Percentiles rank a stretch among this genome's conserved stretches.
Conservation (phyloP, 2,329 filamentous ascomycete species). For the Ramularia endophylla region DNA sequence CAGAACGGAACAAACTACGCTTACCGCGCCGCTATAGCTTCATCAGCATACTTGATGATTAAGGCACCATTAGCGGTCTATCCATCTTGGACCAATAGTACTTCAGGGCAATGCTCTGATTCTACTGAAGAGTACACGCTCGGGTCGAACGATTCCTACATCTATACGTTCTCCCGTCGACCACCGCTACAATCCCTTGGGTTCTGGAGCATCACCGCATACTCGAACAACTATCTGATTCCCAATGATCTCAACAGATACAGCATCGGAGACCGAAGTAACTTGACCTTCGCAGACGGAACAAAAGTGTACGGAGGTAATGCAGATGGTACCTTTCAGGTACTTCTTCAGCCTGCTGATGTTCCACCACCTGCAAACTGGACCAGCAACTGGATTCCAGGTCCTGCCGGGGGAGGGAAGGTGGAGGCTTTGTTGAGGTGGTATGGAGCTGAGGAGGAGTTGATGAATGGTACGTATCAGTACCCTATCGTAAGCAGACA, state of each 20-base stretch:
- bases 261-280: conserved; percentile 15
- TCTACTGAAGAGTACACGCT: conserved; percentile 6
- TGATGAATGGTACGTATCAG: conserved; percentile 9
- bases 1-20: conserved; percentile 12
- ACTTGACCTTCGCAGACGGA: conserved; percentile 15
- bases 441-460: conserved; percentile 9
- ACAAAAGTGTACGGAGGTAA: conserved; percentile 10
- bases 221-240: conserved; percentile 15
- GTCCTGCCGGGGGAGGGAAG: conserved; percentile 8
- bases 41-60: conserved; percentile 5
- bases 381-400: conserved; percentile 20
- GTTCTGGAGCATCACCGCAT: conserved; percentile 22
- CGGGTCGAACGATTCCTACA: conserved; percentile 4
- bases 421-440: conserved; percentile 11
- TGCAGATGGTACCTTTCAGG: conserved; percentile 10
- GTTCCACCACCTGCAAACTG: conserved; percentile 16
- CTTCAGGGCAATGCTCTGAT: conserved; percentile 3
- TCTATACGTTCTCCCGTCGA: conserved; percentile 19
- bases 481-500: conserved; percentile 10
- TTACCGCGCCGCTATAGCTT: conserved; percentile 5
- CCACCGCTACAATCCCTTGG: conserved; percentile 13
- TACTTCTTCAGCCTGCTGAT: conserved; percentile 14
- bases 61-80: conserved; percentile 9
- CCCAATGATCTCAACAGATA: conserved; percentile 12
- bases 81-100: too few relatives aligned